A percentile compares a stretch with the other conserved stretches of the same genome.
Conservation (phyloP, 106 monocot species). For the Dendrobium officinale region DNA sequence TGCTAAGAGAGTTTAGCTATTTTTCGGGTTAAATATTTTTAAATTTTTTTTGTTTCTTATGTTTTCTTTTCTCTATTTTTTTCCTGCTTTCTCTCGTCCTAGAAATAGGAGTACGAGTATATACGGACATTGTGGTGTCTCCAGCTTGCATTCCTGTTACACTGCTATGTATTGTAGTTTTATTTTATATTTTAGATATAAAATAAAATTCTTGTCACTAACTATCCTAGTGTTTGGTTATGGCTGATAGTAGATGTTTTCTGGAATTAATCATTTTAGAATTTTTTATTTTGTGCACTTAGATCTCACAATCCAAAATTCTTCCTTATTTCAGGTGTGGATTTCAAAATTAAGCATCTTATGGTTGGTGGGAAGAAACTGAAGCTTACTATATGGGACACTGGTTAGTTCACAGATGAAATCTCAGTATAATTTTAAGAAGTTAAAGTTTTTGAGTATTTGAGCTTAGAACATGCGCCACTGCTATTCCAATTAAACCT, state of each 20-base stretch:
- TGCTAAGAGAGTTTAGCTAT: too few relatives aligned
- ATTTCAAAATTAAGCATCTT: conserved; percentile 65
- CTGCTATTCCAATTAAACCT: neutral
- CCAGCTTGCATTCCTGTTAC: neutral
- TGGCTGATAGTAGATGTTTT: neutral
- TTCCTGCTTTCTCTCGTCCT: too few relatives aligned
- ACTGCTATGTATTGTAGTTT: neutral
- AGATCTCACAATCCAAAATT: neutral
- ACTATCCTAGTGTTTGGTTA: neutral
- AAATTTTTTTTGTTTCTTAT: too few relatives aligned
- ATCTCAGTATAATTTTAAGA: neutral
- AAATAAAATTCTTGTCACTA: neutral
- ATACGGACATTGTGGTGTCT: neutral
- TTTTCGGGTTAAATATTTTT: too few relatives aligned
- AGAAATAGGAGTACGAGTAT: neutral
- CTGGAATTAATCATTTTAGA: neutral
- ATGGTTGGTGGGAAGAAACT: conserved; percentile 60
- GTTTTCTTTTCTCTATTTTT: too few relatives aligned
- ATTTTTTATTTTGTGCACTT: neutral
- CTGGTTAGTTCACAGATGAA: conserved; percentile 32
- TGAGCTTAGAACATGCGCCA: neutral
- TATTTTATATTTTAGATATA: neutral
- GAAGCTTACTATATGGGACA: conserved; percentile 87
- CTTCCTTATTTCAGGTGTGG: conserved; percentile 34
- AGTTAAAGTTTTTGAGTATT: neutral